phyloP scores from a whole-genome alignment of 2,329 filamentous ascomycete species.

The Sclerotinia spermophila region DNA sequence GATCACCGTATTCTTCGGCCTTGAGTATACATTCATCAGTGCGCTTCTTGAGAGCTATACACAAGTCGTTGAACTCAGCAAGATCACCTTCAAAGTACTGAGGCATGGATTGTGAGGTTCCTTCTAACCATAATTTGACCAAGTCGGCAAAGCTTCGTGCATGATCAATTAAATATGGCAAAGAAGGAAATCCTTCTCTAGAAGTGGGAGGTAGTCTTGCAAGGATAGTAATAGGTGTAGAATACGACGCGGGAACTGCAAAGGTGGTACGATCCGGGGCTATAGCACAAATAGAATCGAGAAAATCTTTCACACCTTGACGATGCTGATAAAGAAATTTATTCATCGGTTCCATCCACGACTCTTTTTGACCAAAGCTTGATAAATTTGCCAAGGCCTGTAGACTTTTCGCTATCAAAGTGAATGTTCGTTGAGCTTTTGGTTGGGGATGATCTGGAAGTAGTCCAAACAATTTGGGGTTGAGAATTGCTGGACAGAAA shows the following conservation, averaged over 20 bases:
- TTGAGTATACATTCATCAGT: slow-evolving; percentile 36
- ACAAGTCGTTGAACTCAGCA: slow-evolving; percentile 34
- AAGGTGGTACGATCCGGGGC: slow-evolving; percentile 64
- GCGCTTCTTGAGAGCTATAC: slow-evolving; percentile 34
- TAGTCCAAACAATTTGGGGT: slow-evolving; percentile 88
- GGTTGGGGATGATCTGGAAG: slow-evolving; percentile 77
- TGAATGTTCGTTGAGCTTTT: slow-evolving; percentile 81
- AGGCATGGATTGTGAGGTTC: slow-evolving; percentile 32
- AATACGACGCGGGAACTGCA: slow-evolving; percentile 77
- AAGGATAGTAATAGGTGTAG: slow-evolving; percentile 86
- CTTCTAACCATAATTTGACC: slow-evolving; percentile 74
- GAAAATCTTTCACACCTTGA: slow-evolving; percentile 77
- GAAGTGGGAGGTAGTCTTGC: slow-evolving; percentile 75
- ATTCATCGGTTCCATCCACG: slow-evolving; percentile 99
- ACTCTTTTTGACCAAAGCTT: slow-evolving; percentile 88
- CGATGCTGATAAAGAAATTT: slow-evolving; percentile 73
- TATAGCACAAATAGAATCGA: slow-evolving; percentile 82
- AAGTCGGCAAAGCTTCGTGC: slow-evolving; percentile 80
- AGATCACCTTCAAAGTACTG: slow-evolving; percentile 34
- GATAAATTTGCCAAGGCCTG: slow-evolving; percentile 89
- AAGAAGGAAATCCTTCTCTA: slow-evolving; percentile 85
- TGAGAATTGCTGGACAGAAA: slow-evolving; percentile 93
- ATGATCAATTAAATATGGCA: slow-evolving; percentile 90
- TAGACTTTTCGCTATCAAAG: slow-evolving; percentile 86
- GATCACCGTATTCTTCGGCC: slow-evolving; percentile 31